phyloP scores from a whole-genome alignment of 2,329 filamentous ascomycete species.

The Meredithiella fracta region DNA sequence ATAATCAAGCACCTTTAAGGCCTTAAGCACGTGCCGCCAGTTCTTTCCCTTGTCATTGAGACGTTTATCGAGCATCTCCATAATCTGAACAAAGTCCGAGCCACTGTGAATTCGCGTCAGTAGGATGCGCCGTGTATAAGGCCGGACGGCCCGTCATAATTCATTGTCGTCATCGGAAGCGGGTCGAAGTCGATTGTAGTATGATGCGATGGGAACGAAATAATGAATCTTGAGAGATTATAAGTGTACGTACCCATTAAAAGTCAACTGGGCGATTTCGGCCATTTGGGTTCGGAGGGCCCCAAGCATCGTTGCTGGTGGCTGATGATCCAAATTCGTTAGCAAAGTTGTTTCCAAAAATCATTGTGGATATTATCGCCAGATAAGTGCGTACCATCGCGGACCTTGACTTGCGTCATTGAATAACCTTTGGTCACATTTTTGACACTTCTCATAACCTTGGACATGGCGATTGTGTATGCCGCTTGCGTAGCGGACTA shows the following conservation, averaged over 20 bases:
- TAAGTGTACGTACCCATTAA: conserved; percentile 84
- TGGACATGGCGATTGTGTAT: conserved; percentile 53
- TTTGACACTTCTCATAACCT: conserved; percentile 93
- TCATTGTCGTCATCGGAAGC: neutral
- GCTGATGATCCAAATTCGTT: conserved; percentile 36
- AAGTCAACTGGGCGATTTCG: conserved; percentile 95
- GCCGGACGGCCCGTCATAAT: neutral
- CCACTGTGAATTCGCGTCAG: conserved; percentile 37
- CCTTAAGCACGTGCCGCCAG: conserved; percentile 96
- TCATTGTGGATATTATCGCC: neutral
- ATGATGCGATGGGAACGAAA: too few relatives aligned
- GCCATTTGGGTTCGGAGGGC: conserved; percentile 96
- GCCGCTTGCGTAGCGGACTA: conserved; percentile 12
- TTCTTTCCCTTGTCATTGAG: conserved; percentile 99
- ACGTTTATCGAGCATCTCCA: conserved; percentile 98
- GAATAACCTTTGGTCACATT: conserved; percentile 99
- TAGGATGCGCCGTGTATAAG: neutral
- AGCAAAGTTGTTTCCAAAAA: neutral
- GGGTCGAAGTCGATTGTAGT: too few relatives aligned
- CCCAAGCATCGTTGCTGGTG: conserved; percentile 98
- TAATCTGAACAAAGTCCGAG: conserved; percentile 97
- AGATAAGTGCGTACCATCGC: conserved; percentile 55
- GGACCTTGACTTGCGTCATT: conserved; percentile 89
- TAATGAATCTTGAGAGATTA: neutral
- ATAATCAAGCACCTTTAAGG: conserved; percentile 93